A percentile compares a stretch with the other conserved stretches of the same genome.
Evolutionary conservation across 306 rosid species (phyloP).

Genomic region (Cicer bijugum): DNA sequence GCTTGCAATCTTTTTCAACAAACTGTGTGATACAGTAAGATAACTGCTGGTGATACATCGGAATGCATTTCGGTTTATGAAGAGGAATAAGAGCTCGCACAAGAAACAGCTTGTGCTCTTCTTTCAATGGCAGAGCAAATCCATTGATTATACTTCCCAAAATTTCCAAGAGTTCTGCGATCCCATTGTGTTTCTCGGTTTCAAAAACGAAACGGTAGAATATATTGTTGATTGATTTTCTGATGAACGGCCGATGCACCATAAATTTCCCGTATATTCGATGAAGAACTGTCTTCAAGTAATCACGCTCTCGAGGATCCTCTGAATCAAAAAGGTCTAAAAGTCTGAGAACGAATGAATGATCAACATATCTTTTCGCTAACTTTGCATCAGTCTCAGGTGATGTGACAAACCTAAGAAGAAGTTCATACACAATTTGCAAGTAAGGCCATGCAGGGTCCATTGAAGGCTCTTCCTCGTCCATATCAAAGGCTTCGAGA

Average conservation of each 20-base stretch:
- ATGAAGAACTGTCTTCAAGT: conserved; percentile 92
- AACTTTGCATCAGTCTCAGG: conserved; percentile 94
- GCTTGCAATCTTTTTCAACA: conserved; percentile 98
- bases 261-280: conserved; percentile 95
- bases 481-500: conserved; percentile 83
- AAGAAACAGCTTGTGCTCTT: conserved; percentile 96
- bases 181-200: conserved; percentile 97
- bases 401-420: conserved; percentile 89
- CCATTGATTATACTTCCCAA: conserved; percentile 98
- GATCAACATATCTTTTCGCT: conserved; percentile 93
- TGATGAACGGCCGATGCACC: conserved; percentile 95
- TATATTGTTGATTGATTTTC: conserved; percentile 91
- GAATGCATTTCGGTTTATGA: conserved; percentile 92
- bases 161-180: conserved; percentile 89
- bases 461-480: conserved; percentile 96
- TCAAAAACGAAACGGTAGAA: conserved; percentile 89
- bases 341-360: conserved; percentile 85
- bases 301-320: conserved; percentile 96
- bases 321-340: conserved; percentile 96
- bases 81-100: conserved; percentile 95
- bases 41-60: conserved; percentile 93
- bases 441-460: conserved; percentile 96
- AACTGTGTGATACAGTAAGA: conserved; percentile 93
- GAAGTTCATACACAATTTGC: conserved; percentile 87
- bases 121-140: conserved; percentile 93